phyloP scores from a whole-genome alignment of 208 protist genomes.

The Trichomonas vaginalis region DNA sequence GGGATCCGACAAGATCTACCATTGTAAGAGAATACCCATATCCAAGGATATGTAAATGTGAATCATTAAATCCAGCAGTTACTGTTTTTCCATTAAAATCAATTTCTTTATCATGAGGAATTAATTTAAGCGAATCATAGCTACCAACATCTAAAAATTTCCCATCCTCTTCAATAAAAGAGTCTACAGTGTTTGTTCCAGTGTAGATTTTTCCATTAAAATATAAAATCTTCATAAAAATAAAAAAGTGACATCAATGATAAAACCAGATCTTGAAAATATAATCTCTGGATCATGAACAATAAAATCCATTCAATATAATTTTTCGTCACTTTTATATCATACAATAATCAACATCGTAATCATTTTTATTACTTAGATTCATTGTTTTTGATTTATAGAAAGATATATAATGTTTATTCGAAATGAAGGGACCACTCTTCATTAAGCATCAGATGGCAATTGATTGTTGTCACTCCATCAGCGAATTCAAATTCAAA shows the following conservation, averaged over 20 bases:
- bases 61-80: no score
- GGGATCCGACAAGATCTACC: no score
- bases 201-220: no score
- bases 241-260: not conserved
- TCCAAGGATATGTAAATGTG: no score
- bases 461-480: not conserved
- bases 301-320: not conserved
- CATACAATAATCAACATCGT: not conserved
- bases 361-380: not conserved
- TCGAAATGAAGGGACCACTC: not conserved
- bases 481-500: not conserved
- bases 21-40: no score
- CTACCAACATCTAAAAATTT: no score
- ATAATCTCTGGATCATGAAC: not conserved
- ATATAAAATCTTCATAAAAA: not conserved
- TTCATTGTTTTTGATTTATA: not conserved
- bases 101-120: no score
- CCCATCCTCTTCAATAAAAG: no score
- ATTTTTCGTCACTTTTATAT: not conserved
- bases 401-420: not conserved
- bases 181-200: no score
- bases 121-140: no score
- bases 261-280: not conserved
- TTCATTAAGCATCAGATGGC: not conserved
- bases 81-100: no score